Base-by-base conservation (phyloP, 2,329 filamentous ascomycete species). In the Verticillium alfalfae region DNA sequence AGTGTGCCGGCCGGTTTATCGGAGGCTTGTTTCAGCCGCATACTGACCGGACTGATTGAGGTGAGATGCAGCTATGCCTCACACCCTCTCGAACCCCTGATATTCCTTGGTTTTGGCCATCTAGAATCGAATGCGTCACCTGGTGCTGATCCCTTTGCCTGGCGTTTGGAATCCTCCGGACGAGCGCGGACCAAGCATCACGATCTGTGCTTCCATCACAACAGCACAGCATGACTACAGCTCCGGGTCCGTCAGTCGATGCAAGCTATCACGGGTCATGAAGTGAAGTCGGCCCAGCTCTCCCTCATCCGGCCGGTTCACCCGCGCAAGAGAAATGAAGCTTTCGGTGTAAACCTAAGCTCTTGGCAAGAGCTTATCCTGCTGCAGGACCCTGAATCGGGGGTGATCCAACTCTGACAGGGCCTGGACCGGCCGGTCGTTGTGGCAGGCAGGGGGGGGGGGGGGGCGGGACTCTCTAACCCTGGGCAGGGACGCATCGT, bases 21-120 rank as follows among this genome's bases (percentile, higher is more conserved):
- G 56, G 49, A 60, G 52, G 55, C 57, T 31, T 37, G n/a, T 49
- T 58, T 41, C 39, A 45, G 56, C 41, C 55, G 38, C 54, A 58
- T 5, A 31, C 52, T 22, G n/a, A 7, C 8, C n/a, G 57, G 39
- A 3, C 22, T 31, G 13, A 38, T 59, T 37, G 58, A 57, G 31
- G 34, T n/a, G 16, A 16, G 22, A 52, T 56, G 36, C 58, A 38
- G 60, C 26, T 41, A 31, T 58, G 18, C 55, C 55, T 38, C 55
- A 57, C 55, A 57, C 55, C 55, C 55, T 38, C 34, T 37, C 31
- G 16, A 38, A 22, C 55, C 45, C 45, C 45, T 52, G 45, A 26
- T 52, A 57, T 18, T 13, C 9, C 55, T 57, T 38, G 34, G 18
- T 57, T 38, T 31, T 22, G 55, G 55, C 22, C 55, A 37, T 57